Percentiles rank a stretch among this genome's conserved stretches.
These are phyloP conservation scores for Adiantum capillusveneris DNA, from an alignment of 75 land plant genomes.

Conservation along the genomic window DNA sequence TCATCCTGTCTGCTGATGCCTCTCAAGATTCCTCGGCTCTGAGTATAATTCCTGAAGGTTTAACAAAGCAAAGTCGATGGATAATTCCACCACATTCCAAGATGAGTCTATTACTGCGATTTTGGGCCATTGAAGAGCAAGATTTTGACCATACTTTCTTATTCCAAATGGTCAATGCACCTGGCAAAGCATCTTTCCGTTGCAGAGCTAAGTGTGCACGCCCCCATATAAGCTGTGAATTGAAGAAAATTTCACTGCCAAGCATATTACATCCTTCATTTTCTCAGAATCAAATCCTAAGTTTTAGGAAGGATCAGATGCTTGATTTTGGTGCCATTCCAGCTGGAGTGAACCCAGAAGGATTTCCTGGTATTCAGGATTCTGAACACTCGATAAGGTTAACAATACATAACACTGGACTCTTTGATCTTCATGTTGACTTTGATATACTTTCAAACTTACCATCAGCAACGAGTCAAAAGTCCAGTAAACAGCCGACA, in stretches of 20 bases:
- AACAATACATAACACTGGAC: conserved; percentile 21
- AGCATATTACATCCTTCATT: background rate
- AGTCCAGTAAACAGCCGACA: background rate
- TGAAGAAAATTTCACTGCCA: background rate
- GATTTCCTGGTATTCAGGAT: conserved; percentile 27
- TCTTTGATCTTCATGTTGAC: conserved; percentile 35
- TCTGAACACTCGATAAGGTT: conserved; percentile 23
- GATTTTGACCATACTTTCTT: conserved; percentile 23
- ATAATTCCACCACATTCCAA: conserved; percentile 21
- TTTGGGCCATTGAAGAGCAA: conserved; percentile 16
- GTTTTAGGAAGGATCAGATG: conserved; percentile 8
- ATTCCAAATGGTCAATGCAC: conserved; percentile 18
- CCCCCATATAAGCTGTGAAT: conserved; percentile 13
- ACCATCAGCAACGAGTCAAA: background rate
- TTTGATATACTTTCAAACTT: conserved; percentile 10
- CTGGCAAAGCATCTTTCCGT: conserved; percentile 13
- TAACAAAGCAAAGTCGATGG: conserved; percentile 21
- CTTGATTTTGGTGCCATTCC: conserved; percentile 29
- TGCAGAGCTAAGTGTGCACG: conserved; percentile 26
- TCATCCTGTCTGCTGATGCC: background rate
- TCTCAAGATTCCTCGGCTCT: conserved; percentile 9
- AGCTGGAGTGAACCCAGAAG: conserved; percentile 13
- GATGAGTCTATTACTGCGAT: conserved; percentile 11
- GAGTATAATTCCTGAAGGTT: conserved; percentile 12
- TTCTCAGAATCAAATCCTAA: background rate